Conservation (phyloP, 306 rosid genomes). For the Sesbania bispinosa region DNA sequence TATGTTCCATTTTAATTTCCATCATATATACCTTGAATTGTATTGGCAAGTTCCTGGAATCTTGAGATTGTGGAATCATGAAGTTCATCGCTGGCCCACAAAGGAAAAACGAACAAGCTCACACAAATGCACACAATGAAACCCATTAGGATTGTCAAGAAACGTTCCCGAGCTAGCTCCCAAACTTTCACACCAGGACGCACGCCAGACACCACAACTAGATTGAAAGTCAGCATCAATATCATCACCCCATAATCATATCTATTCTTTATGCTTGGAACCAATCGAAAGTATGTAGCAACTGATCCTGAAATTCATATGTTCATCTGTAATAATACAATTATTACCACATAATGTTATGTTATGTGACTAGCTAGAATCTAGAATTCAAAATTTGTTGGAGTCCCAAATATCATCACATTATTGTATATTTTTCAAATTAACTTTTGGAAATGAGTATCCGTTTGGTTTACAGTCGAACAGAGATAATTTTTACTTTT, state of each 20-base stretch:
- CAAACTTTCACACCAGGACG: conserved; percentile 43
- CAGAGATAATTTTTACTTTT: too few species aligned
- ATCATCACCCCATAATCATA: conserved; percentile 80
- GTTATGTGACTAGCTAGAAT: too few species aligned
- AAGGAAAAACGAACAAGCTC: conserved; percentile 61
- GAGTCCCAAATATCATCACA: too few species aligned
- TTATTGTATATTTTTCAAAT: too few species aligned
- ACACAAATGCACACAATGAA: conserved; percentile 57
- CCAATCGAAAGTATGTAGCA: conserved; percentile 51
- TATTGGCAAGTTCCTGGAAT: conserved; percentile 51
- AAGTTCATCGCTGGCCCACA: conserved; percentile 90
- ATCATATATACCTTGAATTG: conserved; percentile 68
- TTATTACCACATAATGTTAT: too few species aligned
- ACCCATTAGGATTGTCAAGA: conserved; percentile 64
- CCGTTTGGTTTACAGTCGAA: too few species aligned
- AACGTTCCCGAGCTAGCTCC: conserved; percentile 62
- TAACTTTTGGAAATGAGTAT: too few species aligned
- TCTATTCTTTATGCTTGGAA: conserved; percentile 66
- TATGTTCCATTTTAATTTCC: too few species aligned
- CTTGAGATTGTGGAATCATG: conserved; percentile 54
- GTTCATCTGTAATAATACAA: too few species aligned
- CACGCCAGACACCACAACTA: conserved; percentile 72
- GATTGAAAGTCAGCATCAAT: conserved; percentile 72
- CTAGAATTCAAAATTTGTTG: too few species aligned
- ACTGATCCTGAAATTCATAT: conserved; percentile 43